Percentiles rank a stretch among this genome's conserved stretches.
phyloP scores from a whole-genome alignment of 2,329 filamentous ascomycete species.

The Cordyceps cateniannulata region DNA sequence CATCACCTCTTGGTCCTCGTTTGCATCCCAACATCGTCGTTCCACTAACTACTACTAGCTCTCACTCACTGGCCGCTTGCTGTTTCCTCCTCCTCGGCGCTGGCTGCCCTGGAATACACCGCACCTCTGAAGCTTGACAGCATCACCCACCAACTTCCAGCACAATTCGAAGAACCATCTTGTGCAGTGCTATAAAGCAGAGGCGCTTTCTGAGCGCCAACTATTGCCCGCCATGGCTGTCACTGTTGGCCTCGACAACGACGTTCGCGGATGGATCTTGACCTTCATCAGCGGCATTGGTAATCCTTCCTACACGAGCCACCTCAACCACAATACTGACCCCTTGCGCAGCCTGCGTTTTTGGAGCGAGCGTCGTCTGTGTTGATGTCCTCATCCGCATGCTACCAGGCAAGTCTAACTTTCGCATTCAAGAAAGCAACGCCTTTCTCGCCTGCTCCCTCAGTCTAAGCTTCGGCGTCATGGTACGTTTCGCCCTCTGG shows the following conservation, averaged over 20 bases:
- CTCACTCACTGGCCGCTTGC: neutral
- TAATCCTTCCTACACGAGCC: conserved; percentile 26
- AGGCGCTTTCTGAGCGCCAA: neutral
- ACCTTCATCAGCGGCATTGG: conserved; percentile 70
- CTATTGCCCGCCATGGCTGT: neutral
- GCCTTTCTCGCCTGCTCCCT: conserved; percentile 80
- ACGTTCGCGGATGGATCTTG: conserved; percentile 93
- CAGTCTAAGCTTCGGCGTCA: conserved; percentile 90
- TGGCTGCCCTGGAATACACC: neutral
- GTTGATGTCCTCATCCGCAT: conserved; percentile 70
- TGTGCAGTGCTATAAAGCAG: neutral
- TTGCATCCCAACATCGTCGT: neutral
- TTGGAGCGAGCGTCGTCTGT: conserved; percentile 80
- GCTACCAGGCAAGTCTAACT: conserved; percentile 67
- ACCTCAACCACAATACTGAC: conserved; percentile 16
- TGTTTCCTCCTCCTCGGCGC: neutral
- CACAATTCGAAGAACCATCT: neutral
- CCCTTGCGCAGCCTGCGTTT: conserved; percentile 49
- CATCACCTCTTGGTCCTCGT: neutral
- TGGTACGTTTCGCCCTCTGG: conserved; percentile 53
- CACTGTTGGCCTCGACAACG: conserved; percentile 52
- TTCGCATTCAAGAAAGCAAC: conserved; percentile 85
- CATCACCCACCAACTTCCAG: neutral
- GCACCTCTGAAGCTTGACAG: neutral
- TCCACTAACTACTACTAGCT: neutral